These are phyloP conservation scores for Leishmania braziliensis DNA, from an alignment of 208 protist genomes.

Conservation along the genomic window DNA sequence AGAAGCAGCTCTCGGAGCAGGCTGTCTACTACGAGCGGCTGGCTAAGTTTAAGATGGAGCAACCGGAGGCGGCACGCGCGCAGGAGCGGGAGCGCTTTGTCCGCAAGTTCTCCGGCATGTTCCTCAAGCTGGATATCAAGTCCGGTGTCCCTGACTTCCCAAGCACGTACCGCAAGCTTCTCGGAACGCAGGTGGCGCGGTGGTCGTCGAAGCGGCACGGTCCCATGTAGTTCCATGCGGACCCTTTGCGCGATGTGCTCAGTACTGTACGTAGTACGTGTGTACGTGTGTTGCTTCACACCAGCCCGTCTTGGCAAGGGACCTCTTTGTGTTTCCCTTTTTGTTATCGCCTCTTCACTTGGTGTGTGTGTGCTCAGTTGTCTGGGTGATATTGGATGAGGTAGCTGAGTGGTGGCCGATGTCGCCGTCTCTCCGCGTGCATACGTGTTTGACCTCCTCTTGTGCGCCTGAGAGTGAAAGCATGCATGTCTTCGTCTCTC, in stretches of 20 bases:
- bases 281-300: background rate
- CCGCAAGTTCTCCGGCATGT: conserved; percentile 91
- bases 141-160: conserved; percentile 86
- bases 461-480: too few species aligned
- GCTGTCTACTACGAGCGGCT: conserved; percentile 90
- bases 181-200: conserved; percentile 86
- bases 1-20: conserved; percentile 89
- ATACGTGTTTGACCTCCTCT: background rate
- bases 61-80: conserved; percentile 84
- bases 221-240: conserved; percentile 53
- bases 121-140: conserved; percentile 86
- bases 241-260: background rate
- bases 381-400: background rate
- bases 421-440: background rate
- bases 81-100: conserved; percentile 87
- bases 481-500: background rate
- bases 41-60: conserved; percentile 91
- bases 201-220: conserved; percentile 92
- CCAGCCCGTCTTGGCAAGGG: background rate
- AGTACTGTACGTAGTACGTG: background rate
- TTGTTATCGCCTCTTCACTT: background rate
- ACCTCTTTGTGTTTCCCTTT: background rate
- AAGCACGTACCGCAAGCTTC: conserved; percentile 83
- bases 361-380: background rate
- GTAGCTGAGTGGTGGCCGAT: background rate